These are phyloP conservation scores for Xylaria sp. DNA, from an alignment of 2,329 filamentous ascomycete species.

Conservation along the genomic window DNA sequence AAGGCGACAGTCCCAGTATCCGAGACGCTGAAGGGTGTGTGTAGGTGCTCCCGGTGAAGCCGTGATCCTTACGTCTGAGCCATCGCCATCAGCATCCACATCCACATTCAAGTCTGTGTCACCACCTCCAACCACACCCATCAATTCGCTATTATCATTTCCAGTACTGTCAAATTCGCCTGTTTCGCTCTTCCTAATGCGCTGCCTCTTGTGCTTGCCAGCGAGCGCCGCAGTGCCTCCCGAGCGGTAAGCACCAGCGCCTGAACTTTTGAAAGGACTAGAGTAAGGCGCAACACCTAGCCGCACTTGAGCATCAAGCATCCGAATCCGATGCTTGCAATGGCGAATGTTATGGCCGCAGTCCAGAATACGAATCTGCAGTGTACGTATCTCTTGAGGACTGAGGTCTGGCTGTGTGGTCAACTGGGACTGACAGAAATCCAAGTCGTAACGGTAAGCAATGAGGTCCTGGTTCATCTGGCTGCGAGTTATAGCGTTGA, in stretches of 20 bases:
- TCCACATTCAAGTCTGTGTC: slow-evolving; percentile 19
- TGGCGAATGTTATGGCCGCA: slow-evolving; percentile 58
- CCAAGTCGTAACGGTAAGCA: slow-evolving; percentile 57
- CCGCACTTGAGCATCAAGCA: slow-evolving; percentile 50
- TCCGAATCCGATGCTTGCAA: slow-evolving; percentile 56
- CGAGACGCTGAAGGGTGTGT: slow-evolving; percentile 53
- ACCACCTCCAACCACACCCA: slow-evolving; percentile 30
- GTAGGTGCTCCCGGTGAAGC: slow-evolving; percentile 40
- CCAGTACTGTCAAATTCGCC: slow-evolving; percentile 5
- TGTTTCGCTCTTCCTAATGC: slow-evolving; percentile 25
- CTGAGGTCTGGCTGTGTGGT: slow-evolving; percentile 50
- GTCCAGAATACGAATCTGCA: slow-evolving; percentile 58
- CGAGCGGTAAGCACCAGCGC: slow-evolving; percentile 26
- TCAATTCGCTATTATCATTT: slow-evolving; percentile 35
- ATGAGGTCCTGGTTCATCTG: slow-evolving; percentile 58
- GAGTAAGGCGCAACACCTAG: slow-evolving; percentile 33
- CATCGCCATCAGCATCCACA: slow-evolving; percentile 14
- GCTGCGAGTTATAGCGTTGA: slow-evolving; percentile 49
- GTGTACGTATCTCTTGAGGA: slow-evolving; percentile 55
- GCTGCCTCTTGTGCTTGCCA: slow-evolving; percentile 40
- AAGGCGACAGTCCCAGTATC: slow-evolving; percentile 60
- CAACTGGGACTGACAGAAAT: slow-evolving; percentile 56
- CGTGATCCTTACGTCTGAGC: slow-evolving; percentile 12
- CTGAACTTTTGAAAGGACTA: neutral
- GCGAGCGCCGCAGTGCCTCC: slow-evolving; percentile 24